Base-by-base conservation (phyloP, 129 eudicot species). In the Saposhnikovia divaricata region DNA sequence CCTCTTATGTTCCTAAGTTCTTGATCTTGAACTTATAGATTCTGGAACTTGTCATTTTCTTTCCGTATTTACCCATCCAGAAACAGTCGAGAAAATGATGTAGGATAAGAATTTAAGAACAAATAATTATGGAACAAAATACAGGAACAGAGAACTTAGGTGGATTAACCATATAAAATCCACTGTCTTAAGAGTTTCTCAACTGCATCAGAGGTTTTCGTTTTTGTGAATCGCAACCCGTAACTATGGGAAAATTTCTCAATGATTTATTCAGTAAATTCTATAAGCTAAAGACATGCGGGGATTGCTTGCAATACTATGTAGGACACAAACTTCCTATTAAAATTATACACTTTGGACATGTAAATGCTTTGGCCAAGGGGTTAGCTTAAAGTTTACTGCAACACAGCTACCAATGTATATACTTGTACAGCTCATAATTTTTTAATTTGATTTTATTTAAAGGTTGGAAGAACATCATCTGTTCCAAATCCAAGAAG, bases 391-490 rank as follows among this genome's bases (percentile, higher is more conserved):
- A 6, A 25, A 71, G 28, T 37, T 70, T 38, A 38, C 40, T 12
- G 19, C n/a, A 15, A 31, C 10, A 18, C 27, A 12, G 40, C 38
- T 66, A 66, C 21, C 31, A n/a, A 19, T 61, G 9, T 42, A n/a
- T 13, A 9, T n/a, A 40, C 2, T n/a, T 25, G 47, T 44, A 1
- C 0, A 23, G 21, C 5, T 43, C 16, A 9, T 7, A 28, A 45
- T 45, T n/a, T 18, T 25, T 45, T 61, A 19, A 69, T 37, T 75
- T 57, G 42, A 14, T 80, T 80, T 6, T 50, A 16, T n/a, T n/a
- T 25, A 38, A 78, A 91, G 97, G 95, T 90, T 81, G 97, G 97
- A 46, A 90, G 76, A 82, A 92, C 97, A 53, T 84, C 46, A 11
- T 88, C 97, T 51, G 74, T 80, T 71, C 92, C 95, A 18, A 92